Percentiles rank a stretch among this genome's conserved stretches.
These are phyloP conservation scores for Plasmodium malariae DNA, from an alignment of 169 alveolate species.

Conservation along the genomic window DNA sequence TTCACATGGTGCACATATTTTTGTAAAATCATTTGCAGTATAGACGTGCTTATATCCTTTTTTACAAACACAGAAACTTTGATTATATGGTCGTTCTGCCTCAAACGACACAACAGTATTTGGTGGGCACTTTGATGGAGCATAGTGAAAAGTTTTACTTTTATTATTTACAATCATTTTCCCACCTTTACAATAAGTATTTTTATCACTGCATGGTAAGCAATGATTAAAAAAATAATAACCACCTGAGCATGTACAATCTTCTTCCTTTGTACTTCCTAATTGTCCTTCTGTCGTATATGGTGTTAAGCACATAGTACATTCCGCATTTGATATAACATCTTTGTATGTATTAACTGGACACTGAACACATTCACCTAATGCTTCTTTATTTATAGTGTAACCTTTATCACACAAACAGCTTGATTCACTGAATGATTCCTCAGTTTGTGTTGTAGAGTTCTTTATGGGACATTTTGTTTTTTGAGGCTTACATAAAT, in stretches of 20 bases:
- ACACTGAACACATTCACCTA: conserved; percentile 76
- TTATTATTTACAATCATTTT: conserved; percentile 73
- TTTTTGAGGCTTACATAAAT: conserved; percentile 66
- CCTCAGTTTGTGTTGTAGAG: conserved; percentile 73
- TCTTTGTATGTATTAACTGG: conserved; percentile 81
- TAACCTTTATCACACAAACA: conserved; percentile 81
- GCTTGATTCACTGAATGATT: conserved; percentile 62
- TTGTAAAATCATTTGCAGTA: conserved; percentile 47
- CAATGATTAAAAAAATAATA: conserved; percentile 81
- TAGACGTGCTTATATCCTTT: conserved; percentile 71
- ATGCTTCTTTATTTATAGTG: conserved; percentile 45
- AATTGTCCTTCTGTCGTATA: conserved; percentile 78
- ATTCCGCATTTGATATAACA: conserved; percentile 80
- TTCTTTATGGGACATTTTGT: conserved; percentile 77
- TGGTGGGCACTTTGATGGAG: conserved; percentile 87
- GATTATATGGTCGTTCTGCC: conserved; percentile 81
- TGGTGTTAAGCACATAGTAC: conserved; percentile 80
- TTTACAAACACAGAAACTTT: conserved; percentile 65
- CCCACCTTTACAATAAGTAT: conserved; percentile 90
- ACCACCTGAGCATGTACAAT: conserved; percentile 83
- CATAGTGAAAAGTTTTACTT: conserved; percentile 73
- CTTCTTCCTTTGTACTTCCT: conserved; percentile 79
- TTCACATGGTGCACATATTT: conserved; percentile 81
- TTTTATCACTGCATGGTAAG: conserved; percentile 81
- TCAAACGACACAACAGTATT: conserved; percentile 88